Evolutionary conservation across 768 basidiomycete species (phyloP).

Genomic region (Exidia glandulosa): DNA sequence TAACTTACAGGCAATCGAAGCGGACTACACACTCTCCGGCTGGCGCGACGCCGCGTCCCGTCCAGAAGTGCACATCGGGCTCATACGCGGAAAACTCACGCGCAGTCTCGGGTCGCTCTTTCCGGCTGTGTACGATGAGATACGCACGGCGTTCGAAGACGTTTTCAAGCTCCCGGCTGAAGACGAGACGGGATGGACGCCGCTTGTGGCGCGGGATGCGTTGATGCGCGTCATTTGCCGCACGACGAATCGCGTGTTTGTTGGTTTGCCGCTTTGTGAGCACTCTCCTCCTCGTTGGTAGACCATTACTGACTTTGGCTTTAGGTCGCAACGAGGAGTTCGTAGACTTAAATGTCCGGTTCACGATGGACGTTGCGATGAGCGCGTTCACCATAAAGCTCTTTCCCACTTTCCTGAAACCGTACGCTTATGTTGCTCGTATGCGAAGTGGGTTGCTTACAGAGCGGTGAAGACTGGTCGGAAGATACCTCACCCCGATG

Average conservation of each 20-base stretch:
- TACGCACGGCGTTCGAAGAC: background rate
- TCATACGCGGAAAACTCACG: background rate
- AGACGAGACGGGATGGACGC: background rate
- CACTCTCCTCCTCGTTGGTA: slow-evolving; percentile 5
- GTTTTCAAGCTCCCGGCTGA: background rate
- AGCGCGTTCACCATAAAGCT: slow-evolving; percentile 22
- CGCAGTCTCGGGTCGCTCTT: background rate
- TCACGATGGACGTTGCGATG: slow-evolving; percentile 25
- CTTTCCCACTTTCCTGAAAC: slow-evolving; percentile 33
- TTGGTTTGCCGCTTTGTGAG: slow-evolving; percentile 36
- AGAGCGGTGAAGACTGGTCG: too few species aligned
- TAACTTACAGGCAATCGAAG: background rate
- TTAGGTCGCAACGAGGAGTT: slow-evolving; percentile 35
- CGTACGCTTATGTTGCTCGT: too few species aligned
- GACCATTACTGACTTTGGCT: background rate
- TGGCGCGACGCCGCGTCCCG: slow-evolving; percentile 8
- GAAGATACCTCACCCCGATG: too few species aligned
- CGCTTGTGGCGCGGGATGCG: background rate
- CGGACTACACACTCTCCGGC: background rate
- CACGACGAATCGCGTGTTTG: slow-evolving; percentile 32
- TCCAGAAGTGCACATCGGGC: background rate
- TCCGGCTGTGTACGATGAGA: background rate
- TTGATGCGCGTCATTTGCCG: slow-evolving; percentile 26
- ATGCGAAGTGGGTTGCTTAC: too few species aligned
- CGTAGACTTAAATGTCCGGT: slow-evolving; percentile 24